Evolutionary conservation across 2,329 filamentous ascomycete species (phyloP), one percentile per base, ranked within the genome.

Genomic region (Scytalidium lignicola): DNA sequence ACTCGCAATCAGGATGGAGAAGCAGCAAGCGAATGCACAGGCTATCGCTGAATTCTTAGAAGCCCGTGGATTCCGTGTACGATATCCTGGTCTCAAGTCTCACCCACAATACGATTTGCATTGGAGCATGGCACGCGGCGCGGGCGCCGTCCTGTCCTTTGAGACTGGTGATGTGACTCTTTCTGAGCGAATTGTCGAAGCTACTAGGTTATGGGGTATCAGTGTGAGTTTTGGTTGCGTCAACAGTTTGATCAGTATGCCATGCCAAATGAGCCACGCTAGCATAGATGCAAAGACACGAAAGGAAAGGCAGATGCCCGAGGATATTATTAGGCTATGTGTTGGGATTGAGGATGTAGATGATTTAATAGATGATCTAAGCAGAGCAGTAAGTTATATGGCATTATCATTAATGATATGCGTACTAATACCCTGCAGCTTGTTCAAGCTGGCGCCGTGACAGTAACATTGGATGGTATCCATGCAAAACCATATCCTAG

Each of bases 241-340:
- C 57, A 99, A 99, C 74, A 95, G 89, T 66, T 74, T 99, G 67
- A 99, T 99, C 70, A 96, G 91, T 73, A 96, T 99, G 92, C 92
- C 93, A 8, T 99, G 93, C 72, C 90, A 92, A 63, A 99, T 99
- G 95, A 97, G 92, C 70, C 93, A 99, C 70, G 93, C 93, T 37
- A 96, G 90, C 65, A 99, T 99, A 63, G 93, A 97, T 65, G 88
- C 90, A 51, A 95, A 96, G 74, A 97, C 91, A 46, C 78, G 93
- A 58, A 77, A 82, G 61, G 90, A 95, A 71, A 80, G 91, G 55
- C 85, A 92, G 56, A 87, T 99, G 83, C 93, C 93, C 10, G 93
- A 99, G 70, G 93, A 99, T 67, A 86, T 99, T 52, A 97, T 99
- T 61, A 80, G 93, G 49, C 71, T 99, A 48, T 99, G 93, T 64